A percentile compares a stretch with the other conserved stretches of the same genome.
phyloP scores from a whole-genome alignment of 2,329 filamentous ascomycete species.

The Cercospora sesami region DNA sequence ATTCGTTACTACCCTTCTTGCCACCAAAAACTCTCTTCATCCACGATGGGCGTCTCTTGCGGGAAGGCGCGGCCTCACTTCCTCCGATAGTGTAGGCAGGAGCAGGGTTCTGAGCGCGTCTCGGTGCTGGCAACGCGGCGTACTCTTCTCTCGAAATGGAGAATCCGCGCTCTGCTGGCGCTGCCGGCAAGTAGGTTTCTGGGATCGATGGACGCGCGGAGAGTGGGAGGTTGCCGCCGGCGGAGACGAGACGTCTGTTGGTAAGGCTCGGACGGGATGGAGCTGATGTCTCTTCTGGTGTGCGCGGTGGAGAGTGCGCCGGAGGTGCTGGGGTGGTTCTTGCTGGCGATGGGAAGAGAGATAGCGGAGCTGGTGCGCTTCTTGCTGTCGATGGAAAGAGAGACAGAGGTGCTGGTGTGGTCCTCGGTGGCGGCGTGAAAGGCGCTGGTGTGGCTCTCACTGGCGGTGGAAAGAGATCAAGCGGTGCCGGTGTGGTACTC shows the following conservation, averaged over 20 bases:
- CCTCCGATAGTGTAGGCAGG: background rate
- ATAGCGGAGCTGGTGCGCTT: background rate
- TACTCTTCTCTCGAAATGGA: slow-evolving; percentile 1
- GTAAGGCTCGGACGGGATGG: background rate
- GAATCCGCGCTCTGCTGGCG: slow-evolving; percentile 3
- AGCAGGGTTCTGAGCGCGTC: background rate
- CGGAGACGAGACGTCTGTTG: slow-evolving; percentile 6
- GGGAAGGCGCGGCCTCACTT: background rate
- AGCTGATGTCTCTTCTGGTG: background rate
- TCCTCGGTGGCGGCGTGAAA: background rate
- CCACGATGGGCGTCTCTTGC: background rate
- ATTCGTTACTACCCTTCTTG: background rate
- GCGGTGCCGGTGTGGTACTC: background rate
- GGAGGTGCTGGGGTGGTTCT: background rate
- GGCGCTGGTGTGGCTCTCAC: background rate
- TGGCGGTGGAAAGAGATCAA: background rate
- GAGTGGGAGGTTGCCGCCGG: slow-evolving; percentile 3
- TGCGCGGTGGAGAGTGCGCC: background rate
- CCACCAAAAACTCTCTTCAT: slow-evolving; percentile 1
- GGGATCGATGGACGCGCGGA: background rate
- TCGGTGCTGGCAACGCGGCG: slow-evolving; percentile 1
- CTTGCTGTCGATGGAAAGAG: background rate
- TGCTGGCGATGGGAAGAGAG: background rate
- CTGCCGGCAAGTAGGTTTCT: slow-evolving; percentile 2
- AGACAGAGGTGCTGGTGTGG: background rate